A percentile compares a stretch with the other conserved stretches of the same genome.
These are phyloP conservation scores for Jacaranda copaia DNA, from an alignment of 257 asterid species.

Conservation along the genomic window DNA sequence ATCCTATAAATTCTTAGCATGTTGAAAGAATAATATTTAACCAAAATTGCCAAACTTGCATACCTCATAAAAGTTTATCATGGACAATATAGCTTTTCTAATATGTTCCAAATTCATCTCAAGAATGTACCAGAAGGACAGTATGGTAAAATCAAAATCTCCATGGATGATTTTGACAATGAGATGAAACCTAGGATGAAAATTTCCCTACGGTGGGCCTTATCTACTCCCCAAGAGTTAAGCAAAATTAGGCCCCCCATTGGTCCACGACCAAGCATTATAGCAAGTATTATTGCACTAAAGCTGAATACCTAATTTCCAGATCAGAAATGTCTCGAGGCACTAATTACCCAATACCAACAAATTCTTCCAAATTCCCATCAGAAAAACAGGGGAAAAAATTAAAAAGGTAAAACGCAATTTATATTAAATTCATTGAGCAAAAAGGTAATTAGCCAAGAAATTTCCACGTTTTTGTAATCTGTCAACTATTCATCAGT, in stretches of 20 bases:
- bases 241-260: background rate
- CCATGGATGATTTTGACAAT: background rate
- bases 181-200: background rate
- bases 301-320: background rate
- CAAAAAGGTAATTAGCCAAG: background rate
- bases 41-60: too few relatives aligned
- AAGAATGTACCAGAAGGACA: background rate
- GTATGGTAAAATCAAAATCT: background rate
- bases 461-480: too few relatives aligned
- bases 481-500: too few relatives aligned
- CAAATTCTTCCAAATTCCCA: background rate
- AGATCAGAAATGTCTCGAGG: background rate
- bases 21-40: too few relatives aligned
- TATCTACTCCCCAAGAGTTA: background rate
- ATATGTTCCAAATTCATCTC: background rate
- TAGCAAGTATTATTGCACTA: conserved; percentile 5
- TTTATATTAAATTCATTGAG: background rate
- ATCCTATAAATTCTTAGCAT: too few relatives aligned
- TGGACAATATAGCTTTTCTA: too few relatives aligned
- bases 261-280: conserved; percentile 21
- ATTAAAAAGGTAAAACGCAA: background rate
- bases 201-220: background rate
- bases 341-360: background rate
- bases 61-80: too few relatives aligned
- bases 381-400: background rate